These are phyloP conservation scores for Penicillium nucicola DNA, from an alignment of 495 filamentous ascomycete genomes.

Conservation along the genomic window DNA sequence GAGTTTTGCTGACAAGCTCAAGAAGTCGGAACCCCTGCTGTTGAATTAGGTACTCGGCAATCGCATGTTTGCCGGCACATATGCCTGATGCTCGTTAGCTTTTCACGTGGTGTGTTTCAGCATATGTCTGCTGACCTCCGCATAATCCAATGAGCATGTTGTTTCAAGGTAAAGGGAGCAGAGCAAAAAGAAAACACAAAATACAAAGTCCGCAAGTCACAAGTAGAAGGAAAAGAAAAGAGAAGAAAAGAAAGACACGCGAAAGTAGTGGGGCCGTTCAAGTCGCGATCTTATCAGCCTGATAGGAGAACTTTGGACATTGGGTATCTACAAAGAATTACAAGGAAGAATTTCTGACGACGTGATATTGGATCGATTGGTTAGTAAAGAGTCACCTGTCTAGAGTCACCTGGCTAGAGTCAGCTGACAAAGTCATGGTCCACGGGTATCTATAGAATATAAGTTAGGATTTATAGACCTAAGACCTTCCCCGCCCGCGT, in stretches of 20 bases:
- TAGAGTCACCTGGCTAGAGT: not conserved
- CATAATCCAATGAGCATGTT: slow-evolving; percentile 92
- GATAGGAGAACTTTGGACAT: not conserved
- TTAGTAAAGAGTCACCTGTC: not conserved
- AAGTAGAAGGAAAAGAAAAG: not conserved
- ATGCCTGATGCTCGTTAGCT: slow-evolving; percentile 57
- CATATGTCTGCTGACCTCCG: slow-evolving; percentile 59
- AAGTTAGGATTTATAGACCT: not conserved
- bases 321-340: not conserved
- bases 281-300: slow-evolving; percentile 6
- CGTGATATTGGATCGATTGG: no score
- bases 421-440: not conserved
- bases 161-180: not conserved
- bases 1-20: slow-evolving; percentile 23
- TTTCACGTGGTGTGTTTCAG: not conserved
- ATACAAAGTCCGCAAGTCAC: not conserved
- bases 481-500: not conserved
- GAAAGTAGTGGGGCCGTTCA: not conserved
- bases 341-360: no score
- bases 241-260: not conserved
- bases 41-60: slow-evolving; percentile 77
- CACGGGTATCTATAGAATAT: not conserved
- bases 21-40: slow-evolving; percentile 66
- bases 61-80: slow-evolving; percentile 83
- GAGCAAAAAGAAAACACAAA: not conserved